Evolutionary conservation across 1,284 basidiomycete genomes (phyloP).

Genomic region (Schizopora paradoxa): DNA sequence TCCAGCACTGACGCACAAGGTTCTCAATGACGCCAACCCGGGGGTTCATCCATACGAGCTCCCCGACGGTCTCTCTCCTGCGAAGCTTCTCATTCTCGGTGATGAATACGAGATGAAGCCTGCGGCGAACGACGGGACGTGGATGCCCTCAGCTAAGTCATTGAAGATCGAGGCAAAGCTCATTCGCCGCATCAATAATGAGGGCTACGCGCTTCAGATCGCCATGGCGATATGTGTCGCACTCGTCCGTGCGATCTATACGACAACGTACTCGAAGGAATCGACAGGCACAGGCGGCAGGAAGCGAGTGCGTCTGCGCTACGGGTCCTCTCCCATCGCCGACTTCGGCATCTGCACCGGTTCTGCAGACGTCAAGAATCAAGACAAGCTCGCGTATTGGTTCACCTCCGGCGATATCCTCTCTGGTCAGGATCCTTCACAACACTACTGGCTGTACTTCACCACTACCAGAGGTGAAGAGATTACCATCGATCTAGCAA

Average conservation of each 20-base stretch:
- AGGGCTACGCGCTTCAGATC: constrained; percentile 33
- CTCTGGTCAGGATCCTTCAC: constrained; percentile 34
- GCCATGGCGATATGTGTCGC: constrained; percentile 30
- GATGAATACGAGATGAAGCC: no score
- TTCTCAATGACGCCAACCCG: constrained; percentile 34
- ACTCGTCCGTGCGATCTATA: constrained; percentile 37
- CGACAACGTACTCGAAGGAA: no score
- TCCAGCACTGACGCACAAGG: constrained; percentile 28
- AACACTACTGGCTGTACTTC: constrained; percentile 46
- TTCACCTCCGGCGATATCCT: constrained; percentile 23
- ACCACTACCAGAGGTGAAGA: constrained; percentile 36
- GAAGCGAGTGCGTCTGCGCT: constrained; percentile 32
- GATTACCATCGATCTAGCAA: constrained; percentile 33
- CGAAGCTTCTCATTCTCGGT: constrained; percentile 33
- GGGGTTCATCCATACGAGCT: constrained; percentile 20
- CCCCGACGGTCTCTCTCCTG: constrained; percentile 28
- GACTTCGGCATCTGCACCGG: constrained; percentile 41
- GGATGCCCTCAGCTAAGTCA: constrained; percentile 29
- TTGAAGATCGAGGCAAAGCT: constrained; percentile 28
- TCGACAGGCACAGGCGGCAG: constrained; percentile 12
- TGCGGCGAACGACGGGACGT: no score
- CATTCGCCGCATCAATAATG: constrained; percentile 28
- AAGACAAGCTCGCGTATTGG: constrained; percentile 34
- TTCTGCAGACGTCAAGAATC: constrained; percentile 25
- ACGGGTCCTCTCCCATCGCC: constrained; percentile 33